Evolutionary conservation across 352 stramenopile species (phyloP).

Genomic region (Phytophthora quininea): DNA sequence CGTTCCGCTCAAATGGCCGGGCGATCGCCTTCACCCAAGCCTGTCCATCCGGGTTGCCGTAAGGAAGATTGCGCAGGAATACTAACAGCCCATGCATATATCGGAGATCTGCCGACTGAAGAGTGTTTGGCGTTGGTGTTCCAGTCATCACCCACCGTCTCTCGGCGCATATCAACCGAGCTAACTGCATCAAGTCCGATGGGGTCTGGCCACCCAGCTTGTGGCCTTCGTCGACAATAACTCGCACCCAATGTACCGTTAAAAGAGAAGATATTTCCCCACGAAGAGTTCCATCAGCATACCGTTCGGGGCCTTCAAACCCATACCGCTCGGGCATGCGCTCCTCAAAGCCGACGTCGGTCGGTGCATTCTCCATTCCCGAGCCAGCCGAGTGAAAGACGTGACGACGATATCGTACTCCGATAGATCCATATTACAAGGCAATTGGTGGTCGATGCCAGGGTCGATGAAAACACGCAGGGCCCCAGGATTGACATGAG

Average conservation of each 20-base stretch:
- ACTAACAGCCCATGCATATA: slow-evolving; percentile 92
- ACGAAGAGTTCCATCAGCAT: slow-evolving; percentile 62
- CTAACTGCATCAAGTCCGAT: slow-evolving; percentile 82
- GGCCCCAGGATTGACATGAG: slow-evolving; percentile 42
- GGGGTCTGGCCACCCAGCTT: slow-evolving; percentile 82
- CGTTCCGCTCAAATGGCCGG: slow-evolving; percentile 69
- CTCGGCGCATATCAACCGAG: slow-evolving; percentile 79
- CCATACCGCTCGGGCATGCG: slow-evolving; percentile 72
- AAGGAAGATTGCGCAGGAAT: slow-evolving; percentile 91
- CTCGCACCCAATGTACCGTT: slow-evolving; percentile 81
- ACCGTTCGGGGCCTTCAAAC: slow-evolving; percentile 61
- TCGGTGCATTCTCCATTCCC: slow-evolving; percentile 70
- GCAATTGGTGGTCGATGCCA: slow-evolving; percentile 42
- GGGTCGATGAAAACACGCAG: slow-evolving; percentile 57
- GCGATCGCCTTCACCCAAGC: slow-evolving; percentile 82
- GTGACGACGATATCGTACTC: slow-evolving; percentile 78
- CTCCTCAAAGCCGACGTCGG: slow-evolving; percentile 63
- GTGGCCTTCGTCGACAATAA: slow-evolving; percentile 97
- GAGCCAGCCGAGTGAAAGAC: slow-evolving; percentile 62
- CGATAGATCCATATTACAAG: slow-evolving; percentile 49
- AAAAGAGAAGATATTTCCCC: slow-evolving; percentile 64
- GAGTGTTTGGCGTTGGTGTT: slow-evolving; percentile 93
- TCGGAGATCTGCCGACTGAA: slow-evolving; percentile 83
- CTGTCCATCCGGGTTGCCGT: slow-evolving; percentile 75
- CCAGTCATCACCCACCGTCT: slow-evolving; percentile 97